Evolutionary conservation across 345 rosid genomes (phyloP).

Genomic region (Rhodomyrtus tomentosa): DNA sequence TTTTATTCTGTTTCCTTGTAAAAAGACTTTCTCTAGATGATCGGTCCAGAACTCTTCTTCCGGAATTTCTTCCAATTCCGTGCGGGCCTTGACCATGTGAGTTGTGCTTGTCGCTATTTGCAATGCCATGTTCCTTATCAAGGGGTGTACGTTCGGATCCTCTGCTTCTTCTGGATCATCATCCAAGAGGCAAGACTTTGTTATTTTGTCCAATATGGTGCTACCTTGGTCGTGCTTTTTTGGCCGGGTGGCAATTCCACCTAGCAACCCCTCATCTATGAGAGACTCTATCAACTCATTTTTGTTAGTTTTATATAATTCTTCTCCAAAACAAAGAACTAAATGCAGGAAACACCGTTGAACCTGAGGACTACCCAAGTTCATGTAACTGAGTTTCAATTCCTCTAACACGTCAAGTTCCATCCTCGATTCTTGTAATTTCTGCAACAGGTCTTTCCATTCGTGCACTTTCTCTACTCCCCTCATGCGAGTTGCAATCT

Average conservation of each 20-base stretch:
- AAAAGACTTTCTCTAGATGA: background rate
- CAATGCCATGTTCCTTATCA: slow-evolving; percentile 13
- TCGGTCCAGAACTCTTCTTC: background rate
- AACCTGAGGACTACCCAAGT: background rate
- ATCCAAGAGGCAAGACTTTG: background rate
- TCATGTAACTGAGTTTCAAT: slow-evolving; percentile 5
- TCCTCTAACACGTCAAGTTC: background rate
- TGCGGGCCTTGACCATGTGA: background rate
- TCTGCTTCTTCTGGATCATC: background rate
- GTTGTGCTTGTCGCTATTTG: background rate
- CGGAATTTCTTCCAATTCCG: background rate
- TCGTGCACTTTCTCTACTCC: background rate
- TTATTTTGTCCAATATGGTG: background rate
- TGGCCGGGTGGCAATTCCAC: background rate
- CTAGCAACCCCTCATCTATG: slow-evolving; percentile 10
- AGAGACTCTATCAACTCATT: background rate
- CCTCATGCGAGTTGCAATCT: slow-evolving; percentile 6
- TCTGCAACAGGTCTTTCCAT: background rate
- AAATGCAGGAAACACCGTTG: slow-evolving; percentile 15
- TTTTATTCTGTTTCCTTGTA: background rate
- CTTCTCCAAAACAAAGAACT: background rate
- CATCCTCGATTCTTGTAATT: background rate
- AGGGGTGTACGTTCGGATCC: background rate
- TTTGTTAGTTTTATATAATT: too few relatives aligned
- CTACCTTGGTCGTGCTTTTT: fast-evolving